phyloP scores from a whole-genome alignment of 1,284 basidiomycete species.

The Boletellus deceptivus region DNA sequence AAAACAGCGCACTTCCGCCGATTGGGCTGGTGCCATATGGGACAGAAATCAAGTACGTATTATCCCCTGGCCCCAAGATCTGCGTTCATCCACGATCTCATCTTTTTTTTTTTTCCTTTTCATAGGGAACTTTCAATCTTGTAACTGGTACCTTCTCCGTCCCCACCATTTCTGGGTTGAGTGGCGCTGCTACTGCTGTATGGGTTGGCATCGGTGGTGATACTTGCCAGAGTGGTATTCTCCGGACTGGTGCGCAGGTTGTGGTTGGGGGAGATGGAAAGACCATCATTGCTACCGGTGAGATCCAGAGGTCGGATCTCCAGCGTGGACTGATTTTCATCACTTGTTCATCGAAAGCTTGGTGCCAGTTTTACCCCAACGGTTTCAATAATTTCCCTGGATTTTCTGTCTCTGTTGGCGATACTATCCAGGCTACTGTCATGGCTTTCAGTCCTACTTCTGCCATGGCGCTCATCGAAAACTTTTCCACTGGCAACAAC shows the following conservation, averaged over 20 bases:
- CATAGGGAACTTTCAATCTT: not conserved
- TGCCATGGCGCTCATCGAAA: slow-evolving; percentile 9
- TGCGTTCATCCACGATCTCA: not conserved
- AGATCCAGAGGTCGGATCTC: no score
- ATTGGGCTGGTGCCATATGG: not conserved
- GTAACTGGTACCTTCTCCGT: not conserved
- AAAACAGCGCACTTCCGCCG: no score
- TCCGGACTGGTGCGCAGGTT: slow-evolving; percentile 10
- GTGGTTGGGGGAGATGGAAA: not conserved
- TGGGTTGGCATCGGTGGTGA: not conserved
- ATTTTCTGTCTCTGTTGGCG: slow-evolving; percentile 12
- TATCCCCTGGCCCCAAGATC: not conserved
- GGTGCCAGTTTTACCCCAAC: slow-evolving; percentile 12
- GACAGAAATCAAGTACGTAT: not conserved
- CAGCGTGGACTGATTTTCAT: not conserved
- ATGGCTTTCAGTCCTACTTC: not conserved
- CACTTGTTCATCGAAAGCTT: slow-evolving; percentile 3
- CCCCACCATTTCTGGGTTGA: not conserved
- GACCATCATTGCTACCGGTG: not conserved
- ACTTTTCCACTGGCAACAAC: slow-evolving; percentile 7
- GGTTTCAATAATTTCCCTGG: not conserved
- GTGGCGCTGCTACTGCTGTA: not conserved
- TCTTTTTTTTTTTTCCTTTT: not conserved
- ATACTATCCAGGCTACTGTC: slow-evolving; percentile 8
- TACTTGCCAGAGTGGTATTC: not conserved